Evolutionary conservation across 495 filamentous ascomycete genomes (phyloP).

Genomic region (Penicillium lagena): DNA sequence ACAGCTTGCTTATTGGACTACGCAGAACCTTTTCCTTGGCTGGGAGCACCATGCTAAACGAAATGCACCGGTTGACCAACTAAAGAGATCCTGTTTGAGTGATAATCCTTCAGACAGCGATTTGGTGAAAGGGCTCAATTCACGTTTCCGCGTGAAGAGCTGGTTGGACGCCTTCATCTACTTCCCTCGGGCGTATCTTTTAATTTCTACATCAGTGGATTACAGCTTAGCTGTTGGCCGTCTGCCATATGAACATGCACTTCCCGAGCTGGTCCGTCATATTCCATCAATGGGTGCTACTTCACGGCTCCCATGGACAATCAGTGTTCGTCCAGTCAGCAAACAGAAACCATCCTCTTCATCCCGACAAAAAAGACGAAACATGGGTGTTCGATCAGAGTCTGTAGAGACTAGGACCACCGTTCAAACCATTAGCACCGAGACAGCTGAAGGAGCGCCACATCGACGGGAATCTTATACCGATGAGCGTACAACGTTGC

Average conservation of each 20-base stretch:
- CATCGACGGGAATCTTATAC: no score
- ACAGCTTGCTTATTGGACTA: constrained; percentile 23
- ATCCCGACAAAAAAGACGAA: no score
- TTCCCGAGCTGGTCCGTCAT: constrained; percentile 21
- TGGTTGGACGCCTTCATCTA: constrained; percentile 27
- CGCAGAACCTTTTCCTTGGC: constrained; percentile 22
- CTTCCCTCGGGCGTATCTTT: constrained; percentile 26
- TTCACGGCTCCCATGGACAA: constrained; percentile 18
- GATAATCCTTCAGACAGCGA: not conserved
- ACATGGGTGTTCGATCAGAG: no score
- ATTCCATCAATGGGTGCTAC: constrained; percentile 15
- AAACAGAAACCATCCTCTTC: no score
- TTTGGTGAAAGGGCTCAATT: not conserved
- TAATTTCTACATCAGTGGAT: constrained; percentile 27
- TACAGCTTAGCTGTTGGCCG: constrained; percentile 21
- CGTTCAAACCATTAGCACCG: no score
- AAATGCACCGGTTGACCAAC: no score
- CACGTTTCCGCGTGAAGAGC: constrained; percentile 7
- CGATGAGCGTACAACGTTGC: no score
- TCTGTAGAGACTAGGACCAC: no score
- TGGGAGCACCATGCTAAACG: not conserved
- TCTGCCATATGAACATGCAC: constrained; percentile 14
- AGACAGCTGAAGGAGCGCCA: no score
- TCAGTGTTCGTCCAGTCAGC: not conserved
- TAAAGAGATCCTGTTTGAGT: not conserved